These are phyloP conservation scores for Candida insectorum DNA, from an alignment of 805 yeast genomes.

Conservation along the genomic window DNA sequence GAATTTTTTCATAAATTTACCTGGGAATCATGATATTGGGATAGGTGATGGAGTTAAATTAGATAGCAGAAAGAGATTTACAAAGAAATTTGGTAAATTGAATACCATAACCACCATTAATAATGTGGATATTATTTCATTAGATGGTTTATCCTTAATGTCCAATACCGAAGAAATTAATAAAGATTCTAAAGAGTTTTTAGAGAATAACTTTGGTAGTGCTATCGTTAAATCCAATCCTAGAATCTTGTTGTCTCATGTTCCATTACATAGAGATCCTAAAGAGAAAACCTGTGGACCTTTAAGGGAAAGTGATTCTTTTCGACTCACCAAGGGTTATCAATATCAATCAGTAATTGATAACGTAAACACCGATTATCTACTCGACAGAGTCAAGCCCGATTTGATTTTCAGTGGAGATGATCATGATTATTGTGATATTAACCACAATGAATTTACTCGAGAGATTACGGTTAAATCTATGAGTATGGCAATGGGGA, in stretches of 20 bases:
- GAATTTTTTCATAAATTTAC: constrained; percentile 38
- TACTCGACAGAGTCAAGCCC: constrained; percentile 63
- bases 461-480: constrained; percentile 86
- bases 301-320: constrained; percentile 60
- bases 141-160: constrained; percentile 82
- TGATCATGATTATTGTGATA: constrained; percentile 94
- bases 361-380: constrained; percentile 51
- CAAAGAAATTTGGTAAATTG: constrained; percentile 27
- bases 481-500: constrained; percentile 91
- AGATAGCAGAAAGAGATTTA: constrained; percentile 26
- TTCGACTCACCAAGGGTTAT: constrained; percentile 62
- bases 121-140: constrained; percentile 35
- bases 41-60: constrained; percentile 67
- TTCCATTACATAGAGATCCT: constrained; percentile 77
- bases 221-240: constrained; percentile 35
- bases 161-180: constrained; percentile 43
- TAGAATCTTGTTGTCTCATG: constrained; percentile 74
- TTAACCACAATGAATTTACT: constrained; percentile 44
- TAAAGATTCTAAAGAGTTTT: constrained; percentile 51
- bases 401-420: constrained; percentile 81
- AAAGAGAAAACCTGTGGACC: constrained; percentile 65
- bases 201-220: constrained; percentile 29
- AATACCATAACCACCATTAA: constrained; percentile 22
- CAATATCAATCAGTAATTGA: constrained; percentile 92
- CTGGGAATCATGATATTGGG: constrained; percentile 98